Evolutionary conservation across 768 basidiomycete species (phyloP).

Genomic region (Punctularia strigosozonata): DNA sequence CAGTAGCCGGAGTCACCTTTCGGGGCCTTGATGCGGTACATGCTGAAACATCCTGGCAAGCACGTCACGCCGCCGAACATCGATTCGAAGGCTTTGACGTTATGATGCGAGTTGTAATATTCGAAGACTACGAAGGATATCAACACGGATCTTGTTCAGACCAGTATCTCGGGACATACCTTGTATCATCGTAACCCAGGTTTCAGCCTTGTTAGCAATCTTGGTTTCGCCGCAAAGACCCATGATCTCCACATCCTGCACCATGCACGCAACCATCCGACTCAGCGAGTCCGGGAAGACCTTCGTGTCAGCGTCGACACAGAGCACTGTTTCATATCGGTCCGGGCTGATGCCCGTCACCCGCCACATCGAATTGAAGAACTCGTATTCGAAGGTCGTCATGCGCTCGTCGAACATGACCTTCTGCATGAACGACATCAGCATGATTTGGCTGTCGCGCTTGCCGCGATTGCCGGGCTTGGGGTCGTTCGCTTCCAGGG

Average conservation of each 20-base stretch:
- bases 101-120: slow-evolving; percentile 98
- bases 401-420: slow-evolving; percentile 99
- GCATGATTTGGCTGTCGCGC: slow-evolving; percentile 94
- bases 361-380: slow-evolving; percentile 97
- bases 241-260: slow-evolving; percentile 96
- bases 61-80: slow-evolving; percentile 99
- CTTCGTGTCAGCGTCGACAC: slow-evolving; percentile 97
- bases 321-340: slow-evolving; percentile 88
- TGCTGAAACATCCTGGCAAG: slow-evolving; percentile 97
- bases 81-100: slow-evolving; percentile 98
- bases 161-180: slow-evolving; percentile 38
- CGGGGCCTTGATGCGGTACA: slow-evolving; percentile 99
- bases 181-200: slow-evolving; percentile 99
- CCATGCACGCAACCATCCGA: slow-evolving; percentile 94
- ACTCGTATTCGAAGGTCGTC: slow-evolving; percentile 99
- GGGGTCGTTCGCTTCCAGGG: slow-evolving; percentile 71
- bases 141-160: too few species aligned
- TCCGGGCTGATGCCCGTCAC: slow-evolving; percentile 93
- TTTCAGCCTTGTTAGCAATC: slow-evolving; percentile 98
- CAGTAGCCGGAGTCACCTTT: slow-evolving; percentile 93
- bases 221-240: slow-evolving; percentile 99
- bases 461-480: slow-evolving; percentile 99
- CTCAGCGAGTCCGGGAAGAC: slow-evolving; percentile 98
- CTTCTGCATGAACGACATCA: slow-evolving; percentile 97
- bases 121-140: slow-evolving; percentile 70